Conservation (phyloP, 768 basidiomycete genomes). For the Termitomyces sp. region DNA sequence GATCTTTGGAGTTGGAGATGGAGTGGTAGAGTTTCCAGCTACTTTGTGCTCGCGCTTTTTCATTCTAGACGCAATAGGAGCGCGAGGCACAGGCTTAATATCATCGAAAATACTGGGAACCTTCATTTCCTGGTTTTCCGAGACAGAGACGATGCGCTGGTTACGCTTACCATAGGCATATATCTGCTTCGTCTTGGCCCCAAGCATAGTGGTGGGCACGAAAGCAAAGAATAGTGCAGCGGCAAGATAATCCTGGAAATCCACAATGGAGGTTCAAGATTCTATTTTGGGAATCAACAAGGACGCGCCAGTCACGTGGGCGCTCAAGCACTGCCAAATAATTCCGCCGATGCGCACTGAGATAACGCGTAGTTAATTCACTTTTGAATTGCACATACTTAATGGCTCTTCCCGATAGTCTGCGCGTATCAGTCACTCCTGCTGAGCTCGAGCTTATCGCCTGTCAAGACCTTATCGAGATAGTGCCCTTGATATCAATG, state of each 20-base stretch:
- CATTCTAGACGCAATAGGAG: constrained; percentile 41
- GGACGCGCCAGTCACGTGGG: constrained; percentile 28
- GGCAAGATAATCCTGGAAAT: background rate
- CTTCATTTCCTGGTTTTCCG: constrained; percentile 27
- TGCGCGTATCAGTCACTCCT: constrained; percentile 73
- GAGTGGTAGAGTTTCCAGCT: constrained; percentile 27
- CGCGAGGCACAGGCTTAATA: constrained; percentile 34
- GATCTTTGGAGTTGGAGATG: constrained; percentile 36
- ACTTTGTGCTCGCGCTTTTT: constrained; percentile 41
- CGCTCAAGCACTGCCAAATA: constrained; percentile 7
- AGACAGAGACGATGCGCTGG: constrained; percentile 54
- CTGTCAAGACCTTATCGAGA: constrained; percentile 79
- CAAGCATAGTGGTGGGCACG: constrained; percentile 41
- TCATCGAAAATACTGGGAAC: constrained; percentile 41
- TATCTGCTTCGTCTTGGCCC: constrained; percentile 61
- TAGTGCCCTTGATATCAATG: constrained; percentile 87
- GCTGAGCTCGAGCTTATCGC: constrained; percentile 88
- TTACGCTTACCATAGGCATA: constrained; percentile 62
- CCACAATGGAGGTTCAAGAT: background rate
- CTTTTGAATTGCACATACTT: background rate
- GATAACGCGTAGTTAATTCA: background rate
- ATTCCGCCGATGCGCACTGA: no score
- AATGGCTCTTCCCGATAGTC: constrained; percentile 77
- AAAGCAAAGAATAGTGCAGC: constrained; percentile 12
- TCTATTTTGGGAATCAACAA: constrained; percentile 20